Evolutionary conservation across 495 filamentous ascomycete genomes (phyloP), one percentile per base, ranked within the genome.

Genomic region (Jackrogersella multiformis): DNA sequence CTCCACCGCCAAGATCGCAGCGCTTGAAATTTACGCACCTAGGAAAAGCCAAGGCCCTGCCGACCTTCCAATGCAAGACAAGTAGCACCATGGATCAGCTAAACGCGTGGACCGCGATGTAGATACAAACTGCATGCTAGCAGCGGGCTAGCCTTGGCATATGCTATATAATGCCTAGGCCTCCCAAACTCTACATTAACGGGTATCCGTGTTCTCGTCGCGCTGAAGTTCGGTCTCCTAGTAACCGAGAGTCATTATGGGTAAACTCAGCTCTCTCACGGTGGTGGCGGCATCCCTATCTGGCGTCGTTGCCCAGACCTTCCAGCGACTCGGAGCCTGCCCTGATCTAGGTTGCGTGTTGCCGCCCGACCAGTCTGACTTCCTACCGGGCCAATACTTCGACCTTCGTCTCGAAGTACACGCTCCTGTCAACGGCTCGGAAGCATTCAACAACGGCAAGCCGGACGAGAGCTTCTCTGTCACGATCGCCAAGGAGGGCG

Each of bases 391-490:
- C 23, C 89, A 91, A 73, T 86, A 83, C 69, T 92, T 92, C 69
- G 90, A 92, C 73, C 86, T 92, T 58, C 87, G 90, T 21, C 82
- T 92, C 23, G 90, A 92, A 74, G 85, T 92, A 32, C 90, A 92
- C 68, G 89, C 89, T 2, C 90, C 90, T 1, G 78, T 88, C 73
- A 92, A 92, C 75, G 90, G 90, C 35, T 90, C 87, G 18, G 88
- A 92, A 74, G 88, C 88, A 10, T 85, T 81, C 60, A 85, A 81
- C 45, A 78, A 82, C 51, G 82, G 82, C 34, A 72, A 76, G 39
- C 86, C 89, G 5, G 90, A 92, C 68, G 78, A 86, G 38, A 80
- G 85, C 61, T 92, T 92, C 77, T 86, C 83, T 10, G 88, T 90
- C 71, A 88, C 87, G 16, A 86, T 92, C 59, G 69, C 80, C 34